Conservation (phyloP, 805 yeast genomes). For the Wickerhamiella occidentalis region DNA sequence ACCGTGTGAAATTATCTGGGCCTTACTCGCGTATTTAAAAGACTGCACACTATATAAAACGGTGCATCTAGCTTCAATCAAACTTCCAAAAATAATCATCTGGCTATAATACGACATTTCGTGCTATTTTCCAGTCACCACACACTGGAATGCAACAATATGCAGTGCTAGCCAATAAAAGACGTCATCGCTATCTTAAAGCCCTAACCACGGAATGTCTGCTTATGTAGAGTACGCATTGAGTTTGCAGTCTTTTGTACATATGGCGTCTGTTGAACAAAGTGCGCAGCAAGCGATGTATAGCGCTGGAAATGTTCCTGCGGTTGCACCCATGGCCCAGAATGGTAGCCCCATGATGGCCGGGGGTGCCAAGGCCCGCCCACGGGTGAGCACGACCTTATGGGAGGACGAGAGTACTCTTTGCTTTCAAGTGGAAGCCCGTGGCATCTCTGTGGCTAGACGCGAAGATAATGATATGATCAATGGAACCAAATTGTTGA, state of each 20-base stretch:
- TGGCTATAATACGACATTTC: background rate
- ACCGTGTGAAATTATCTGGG: background rate
- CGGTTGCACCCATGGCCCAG: background rate
- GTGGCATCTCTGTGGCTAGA: constrained; percentile 66
- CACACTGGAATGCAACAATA: background rate
- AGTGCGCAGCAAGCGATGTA: constrained; percentile 8
- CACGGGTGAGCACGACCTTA: constrained; percentile 63
- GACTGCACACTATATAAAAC: no score
- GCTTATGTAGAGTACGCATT: constrained; percentile 9
- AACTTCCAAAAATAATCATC: background rate
- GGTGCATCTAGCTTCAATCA: no score
- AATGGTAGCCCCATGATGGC: background rate
- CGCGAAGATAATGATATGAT: constrained; percentile 83
- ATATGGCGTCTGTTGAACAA: constrained; percentile 11
- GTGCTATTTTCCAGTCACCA: background rate
- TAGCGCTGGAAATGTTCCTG: background rate
- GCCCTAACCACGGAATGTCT: constrained; percentile 9
- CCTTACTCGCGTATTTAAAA: background rate
- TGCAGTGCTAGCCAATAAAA: background rate
- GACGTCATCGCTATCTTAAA: background rate
- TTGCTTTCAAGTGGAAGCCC: constrained; percentile 75
- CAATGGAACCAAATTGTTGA: constrained; percentile 72
- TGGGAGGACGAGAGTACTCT: constrained; percentile 84
- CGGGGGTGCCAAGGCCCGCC: constrained; percentile 22
- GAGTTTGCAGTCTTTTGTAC: constrained; percentile 4